These are phyloP conservation scores for Ophiostoma ulmi DNA, from an alignment of 2,329 filamentous ascomycete genomes.

Conservation along the genomic window DNA sequence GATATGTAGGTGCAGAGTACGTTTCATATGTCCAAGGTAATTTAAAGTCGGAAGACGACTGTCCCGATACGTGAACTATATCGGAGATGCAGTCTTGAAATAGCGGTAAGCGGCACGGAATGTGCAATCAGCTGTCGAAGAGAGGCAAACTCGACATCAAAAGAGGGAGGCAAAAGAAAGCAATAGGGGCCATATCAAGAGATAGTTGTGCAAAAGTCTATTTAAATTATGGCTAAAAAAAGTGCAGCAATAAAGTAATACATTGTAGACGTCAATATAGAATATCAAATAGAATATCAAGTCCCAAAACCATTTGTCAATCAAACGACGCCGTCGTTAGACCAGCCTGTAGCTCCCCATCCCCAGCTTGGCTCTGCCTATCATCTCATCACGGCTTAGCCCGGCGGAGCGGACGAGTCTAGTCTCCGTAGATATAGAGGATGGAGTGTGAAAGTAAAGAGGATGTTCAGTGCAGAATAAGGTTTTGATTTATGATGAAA, in stretches of 20 bases:
- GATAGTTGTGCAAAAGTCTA: too few relatives aligned
- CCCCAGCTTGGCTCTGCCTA: not conserved
- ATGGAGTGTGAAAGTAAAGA: not conserved
- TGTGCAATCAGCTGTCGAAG: not conserved
- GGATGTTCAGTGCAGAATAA: not conserved
- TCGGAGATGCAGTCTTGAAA: not conserved
- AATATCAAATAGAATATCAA: not conserved
- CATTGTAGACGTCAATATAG: too few relatives aligned
- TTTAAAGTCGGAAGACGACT: not conserved
- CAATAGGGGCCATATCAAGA: too few relatives aligned
- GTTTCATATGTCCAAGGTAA: not conserved
- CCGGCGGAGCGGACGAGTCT: not conserved
- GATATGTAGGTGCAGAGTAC: not conserved
- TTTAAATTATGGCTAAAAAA: too few relatives aligned
- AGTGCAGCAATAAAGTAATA: too few relatives aligned
- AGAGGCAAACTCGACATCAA: not conserved
- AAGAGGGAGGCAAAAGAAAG: not conserved
- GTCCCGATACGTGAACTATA: not conserved
- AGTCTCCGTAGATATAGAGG: not conserved
- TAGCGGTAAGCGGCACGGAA: not conserved
- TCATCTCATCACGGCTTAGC: not conserved
- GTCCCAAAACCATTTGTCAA: not conserved
- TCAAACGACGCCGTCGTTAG: constrained; percentile 6
- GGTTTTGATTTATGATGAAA: constrained; percentile 1
- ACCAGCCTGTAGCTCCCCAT: not conserved